Conservation (phyloP, 371 early-diverging fungal genomes). For the Chytridium lagenaria region DNA sequence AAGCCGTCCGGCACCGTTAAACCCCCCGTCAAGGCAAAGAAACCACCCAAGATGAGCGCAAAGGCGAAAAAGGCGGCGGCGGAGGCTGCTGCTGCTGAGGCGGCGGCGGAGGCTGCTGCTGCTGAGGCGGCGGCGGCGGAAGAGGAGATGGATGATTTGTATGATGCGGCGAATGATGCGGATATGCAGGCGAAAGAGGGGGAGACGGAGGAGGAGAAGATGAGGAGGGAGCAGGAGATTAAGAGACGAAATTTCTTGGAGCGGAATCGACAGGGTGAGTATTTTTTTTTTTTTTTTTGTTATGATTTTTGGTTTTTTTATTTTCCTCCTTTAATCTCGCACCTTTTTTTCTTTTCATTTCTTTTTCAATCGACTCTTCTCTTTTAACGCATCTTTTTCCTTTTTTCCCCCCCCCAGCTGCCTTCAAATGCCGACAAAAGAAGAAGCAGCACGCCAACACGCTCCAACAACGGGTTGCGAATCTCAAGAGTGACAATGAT, state of each 20-base stretch:
- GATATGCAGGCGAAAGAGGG: not conserved
- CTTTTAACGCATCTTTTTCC: slow-evolving; percentile 14
- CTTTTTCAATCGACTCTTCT: too few relatives aligned
- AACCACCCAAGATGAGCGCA: not conserved
- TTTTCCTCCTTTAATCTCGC: too few relatives aligned
- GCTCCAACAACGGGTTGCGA: slow-evolving; percentile 80
- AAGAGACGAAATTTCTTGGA: slow-evolving; percentile 74
- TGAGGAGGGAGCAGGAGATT: slow-evolving; percentile 26
- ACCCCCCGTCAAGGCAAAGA: too few relatives aligned
- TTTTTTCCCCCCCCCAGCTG: slow-evolving; percentile 59
- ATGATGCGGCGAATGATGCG: slow-evolving; percentile 7
- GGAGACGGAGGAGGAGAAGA: slow-evolving; percentile 25
- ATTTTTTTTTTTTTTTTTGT: slow-evolving; percentile 4
- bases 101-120: slow-evolving; percentile 3
- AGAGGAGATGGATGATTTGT: not conserved
- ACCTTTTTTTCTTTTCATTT: too few relatives aligned
- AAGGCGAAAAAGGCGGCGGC: not conserved
- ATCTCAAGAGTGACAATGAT: slow-evolving; percentile 74
- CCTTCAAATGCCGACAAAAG: slow-evolving; percentile 87
- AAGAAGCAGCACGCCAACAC: slow-evolving; percentile 85
- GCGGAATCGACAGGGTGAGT: slow-evolving; percentile 78
- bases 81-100: not conserved
- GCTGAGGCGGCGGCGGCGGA: slow-evolving; percentile 1
- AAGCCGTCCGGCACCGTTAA: too few relatives aligned
- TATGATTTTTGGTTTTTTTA: not conserved